Conservation (phyloP, 768 basidiomycete genomes). For the Boletus rubescentipes region DNA sequence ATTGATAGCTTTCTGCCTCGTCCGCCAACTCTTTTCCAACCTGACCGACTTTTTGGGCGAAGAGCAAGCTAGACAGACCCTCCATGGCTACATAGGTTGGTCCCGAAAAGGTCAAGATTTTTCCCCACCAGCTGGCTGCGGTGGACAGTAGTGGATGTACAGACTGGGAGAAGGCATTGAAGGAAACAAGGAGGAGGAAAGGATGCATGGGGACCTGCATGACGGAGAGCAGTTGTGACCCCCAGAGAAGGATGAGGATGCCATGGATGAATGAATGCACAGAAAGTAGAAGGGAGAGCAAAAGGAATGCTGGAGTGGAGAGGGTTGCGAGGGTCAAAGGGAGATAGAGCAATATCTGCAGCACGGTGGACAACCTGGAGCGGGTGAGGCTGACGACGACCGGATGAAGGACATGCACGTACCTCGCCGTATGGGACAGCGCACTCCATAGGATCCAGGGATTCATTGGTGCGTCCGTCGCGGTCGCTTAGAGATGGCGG, state of each 20-base stretch:
- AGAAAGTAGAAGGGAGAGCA: conserved; percentile 76
- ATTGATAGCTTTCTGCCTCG: conserved; percentile 76
- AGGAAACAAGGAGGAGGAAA: conserved; percentile 81
- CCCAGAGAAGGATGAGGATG: conserved; percentile 69
- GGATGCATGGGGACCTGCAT: conserved; percentile 86
- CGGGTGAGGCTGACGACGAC: conserved; percentile 3
- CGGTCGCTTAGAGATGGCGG: background rate
- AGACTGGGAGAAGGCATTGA: conserved; percentile 76
- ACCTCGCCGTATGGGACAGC: conserved; percentile 64
- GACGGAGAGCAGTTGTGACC: conserved; percentile 68
- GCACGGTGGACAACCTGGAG: conserved; percentile 65
- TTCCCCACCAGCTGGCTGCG: conserved; percentile 72
- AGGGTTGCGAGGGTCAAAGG: conserved; percentile 84
- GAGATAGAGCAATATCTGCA: conserved; percentile 81
- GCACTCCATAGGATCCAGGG: conserved; percentile 69
- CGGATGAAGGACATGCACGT: conserved; percentile 7
- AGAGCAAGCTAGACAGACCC: conserved; percentile 78
- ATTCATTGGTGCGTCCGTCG: conserved; percentile 34
- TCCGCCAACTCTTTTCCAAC: conserved; percentile 69
- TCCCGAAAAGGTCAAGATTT: conserved; percentile 64
- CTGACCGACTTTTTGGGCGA: conserved; percentile 79
- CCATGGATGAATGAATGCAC: conserved; percentile 81
- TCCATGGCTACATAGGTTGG: conserved; percentile 82
- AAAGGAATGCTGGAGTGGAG: conserved; percentile 74
- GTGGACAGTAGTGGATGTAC: conserved; percentile 56